Conservation (phyloP, 352 stramenopile species). For the Pythium dissotocum region DNA sequence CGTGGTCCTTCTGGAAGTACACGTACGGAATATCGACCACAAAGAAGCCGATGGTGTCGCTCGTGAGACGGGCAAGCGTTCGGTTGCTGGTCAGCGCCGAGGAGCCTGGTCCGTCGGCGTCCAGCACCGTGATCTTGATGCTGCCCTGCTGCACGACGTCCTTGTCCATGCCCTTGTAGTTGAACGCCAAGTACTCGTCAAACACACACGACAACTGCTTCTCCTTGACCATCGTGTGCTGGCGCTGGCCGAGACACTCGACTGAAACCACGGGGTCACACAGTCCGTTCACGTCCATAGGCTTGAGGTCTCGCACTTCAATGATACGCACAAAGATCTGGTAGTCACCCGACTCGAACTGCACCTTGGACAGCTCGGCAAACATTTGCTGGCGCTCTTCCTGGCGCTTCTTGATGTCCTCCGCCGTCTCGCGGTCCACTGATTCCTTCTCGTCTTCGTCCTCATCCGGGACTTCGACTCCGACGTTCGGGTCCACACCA, state of each 20-base stretch:
- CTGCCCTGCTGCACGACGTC: slow-evolving; percentile 68
- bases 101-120: slow-evolving; percentile 55
- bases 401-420: slow-evolving; percentile 63
- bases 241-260: slow-evolving; percentile 77
- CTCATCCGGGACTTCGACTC: slow-evolving; percentile 30
- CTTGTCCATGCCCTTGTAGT: slow-evolving; percentile 80
- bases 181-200: slow-evolving; percentile 91
- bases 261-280: slow-evolving; percentile 89
- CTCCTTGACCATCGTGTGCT: slow-evolving; percentile 82
- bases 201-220: slow-evolving; percentile 88
- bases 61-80: slow-evolving; percentile 37
- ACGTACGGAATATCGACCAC: slow-evolving; percentile 83
- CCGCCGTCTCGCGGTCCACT: slow-evolving; percentile 46
- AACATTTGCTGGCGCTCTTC: slow-evolving; percentile 79
- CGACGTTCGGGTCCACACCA: slow-evolving; percentile 24
- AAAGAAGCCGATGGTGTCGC: slow-evolving; percentile 87
- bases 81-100: slow-evolving; percentile 27
- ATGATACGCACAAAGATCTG: slow-evolving; percentile 87
- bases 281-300: slow-evolving; percentile 82
- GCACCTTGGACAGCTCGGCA: slow-evolving; percentile 64
- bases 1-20: slow-evolving; percentile 85
- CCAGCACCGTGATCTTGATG: slow-evolving; percentile 85
- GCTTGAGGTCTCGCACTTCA: slow-evolving; percentile 89
- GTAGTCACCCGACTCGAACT: slow-evolving; percentile 85
- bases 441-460: slow-evolving; percentile 43